Evolutionary conservation across 2,329 filamentous ascomycete genomes (phyloP).

Genomic region (Rhinocladiella similis): DNA sequence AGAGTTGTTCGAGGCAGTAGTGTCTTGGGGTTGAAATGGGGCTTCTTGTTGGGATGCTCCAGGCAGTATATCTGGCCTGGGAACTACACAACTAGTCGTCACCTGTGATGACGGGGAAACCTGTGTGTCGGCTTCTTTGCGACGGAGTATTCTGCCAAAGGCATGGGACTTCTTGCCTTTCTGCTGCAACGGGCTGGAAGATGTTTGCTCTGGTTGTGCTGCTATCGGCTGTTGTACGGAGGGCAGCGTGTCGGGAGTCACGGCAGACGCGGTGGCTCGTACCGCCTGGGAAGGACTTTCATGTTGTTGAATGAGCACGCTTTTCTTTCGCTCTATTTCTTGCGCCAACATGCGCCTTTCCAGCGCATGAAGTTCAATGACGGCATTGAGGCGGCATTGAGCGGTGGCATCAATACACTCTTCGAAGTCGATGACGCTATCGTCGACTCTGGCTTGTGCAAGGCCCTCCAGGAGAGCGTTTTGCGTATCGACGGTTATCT

Average conservation of each 20-base stretch:
- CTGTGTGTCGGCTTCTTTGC: constrained; percentile 1
- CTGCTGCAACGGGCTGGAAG: not conserved
- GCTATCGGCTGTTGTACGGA: not conserved
- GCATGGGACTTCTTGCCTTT: constrained; percentile 9
- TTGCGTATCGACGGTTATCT: constrained; percentile 16
- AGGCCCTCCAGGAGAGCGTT: constrained; percentile 15
- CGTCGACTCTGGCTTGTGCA: constrained; percentile 13
- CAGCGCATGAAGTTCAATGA: constrained; percentile 10
- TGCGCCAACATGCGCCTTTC: constrained; percentile 16
- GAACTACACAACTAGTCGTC: not conserved
- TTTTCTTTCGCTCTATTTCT: constrained; percentile 15
- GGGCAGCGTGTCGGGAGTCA: not conserved
- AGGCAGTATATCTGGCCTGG: not conserved
- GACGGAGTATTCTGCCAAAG: constrained; percentile 6
- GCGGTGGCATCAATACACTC: constrained; percentile 15
- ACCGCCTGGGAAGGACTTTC: too few relatives aligned
- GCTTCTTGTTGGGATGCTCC: constrained; percentile 8
- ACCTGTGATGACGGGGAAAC: not conserved
- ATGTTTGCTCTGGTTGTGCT: not conserved
- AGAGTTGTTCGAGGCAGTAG: constrained; percentile 5
- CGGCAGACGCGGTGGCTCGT: not conserved
- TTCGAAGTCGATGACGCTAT: constrained; percentile 19
- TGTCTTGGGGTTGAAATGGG: constrained; percentile 4
- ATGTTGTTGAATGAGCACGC: not conserved
- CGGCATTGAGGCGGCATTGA: constrained; percentile 11